Evolutionary conservation across 2,329 filamentous ascomycete species (phyloP), one percentile per base, ranked within the genome.

Genomic region (Fonsecaea pedrosoi): DNA sequence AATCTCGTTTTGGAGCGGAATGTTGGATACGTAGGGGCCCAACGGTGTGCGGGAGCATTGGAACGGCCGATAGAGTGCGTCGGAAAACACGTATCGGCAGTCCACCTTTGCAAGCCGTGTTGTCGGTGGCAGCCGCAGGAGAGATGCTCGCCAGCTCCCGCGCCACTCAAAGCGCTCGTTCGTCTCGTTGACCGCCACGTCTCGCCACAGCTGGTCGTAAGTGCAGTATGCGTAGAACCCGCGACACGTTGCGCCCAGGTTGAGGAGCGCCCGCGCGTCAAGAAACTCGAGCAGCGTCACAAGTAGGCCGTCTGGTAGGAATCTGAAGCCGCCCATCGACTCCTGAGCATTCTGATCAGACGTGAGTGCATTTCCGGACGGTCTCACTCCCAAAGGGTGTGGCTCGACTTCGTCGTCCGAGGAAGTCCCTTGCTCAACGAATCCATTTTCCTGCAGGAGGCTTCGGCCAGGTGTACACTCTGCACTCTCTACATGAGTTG

Each of bases 141-240:
- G 87, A 0, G 93, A 96, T 35, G 89, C 87, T 72, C 92, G 89
- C 94, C 94, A 98, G 61, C 91, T 90, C 54, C 92, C 92, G 73
- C 83, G 87, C 94, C 94, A 97, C 65, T 80, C 79, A 70, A 90
- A 87, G 30, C 78, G 67, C 35, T 74, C 62, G 25, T 74, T 74
- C 40, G 74, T 70, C 13, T 75, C 74, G 58, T 77, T 79, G 67
- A 96, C 84, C 74, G 94, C 96, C 21, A 97, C 78, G 18, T 88
- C 79, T 78, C 95, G 94, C 94, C 94, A 98, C 40, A 97, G 78
- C 74, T 98, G 94, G 70, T 97, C 94, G 56, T 87, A 87, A 58
- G 89, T 84, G 62, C 90, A 91, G 76, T 94, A 96, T 1, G 93
- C 94, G 82, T 93, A 94, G 15, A 98, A 80, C 61, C 92, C 93